These are phyloP conservation scores for Curvularia sp. DNA, from an alignment of 2,329 filamentous ascomycete genomes.

Conservation along the genomic window DNA sequence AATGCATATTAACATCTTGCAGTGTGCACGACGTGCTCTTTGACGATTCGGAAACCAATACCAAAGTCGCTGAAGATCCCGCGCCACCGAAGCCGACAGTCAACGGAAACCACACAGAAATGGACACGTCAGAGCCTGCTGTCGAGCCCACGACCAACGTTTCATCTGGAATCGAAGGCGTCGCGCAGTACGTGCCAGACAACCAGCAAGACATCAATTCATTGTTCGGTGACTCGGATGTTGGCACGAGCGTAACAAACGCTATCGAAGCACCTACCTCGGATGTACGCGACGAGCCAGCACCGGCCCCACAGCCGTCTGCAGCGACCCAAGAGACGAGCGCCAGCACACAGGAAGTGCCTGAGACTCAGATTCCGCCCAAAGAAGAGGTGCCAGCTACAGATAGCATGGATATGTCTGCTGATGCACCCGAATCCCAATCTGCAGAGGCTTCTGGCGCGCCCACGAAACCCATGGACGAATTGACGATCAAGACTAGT, in stretches of 20 bases:
- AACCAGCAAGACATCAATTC: constrained; percentile 51
- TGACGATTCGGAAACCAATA: constrained; percentile 38
- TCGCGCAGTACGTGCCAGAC: constrained; percentile 54
- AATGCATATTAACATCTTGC: constrained; percentile 22
- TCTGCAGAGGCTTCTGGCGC: constrained; percentile 24
- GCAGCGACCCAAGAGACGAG: constrained; percentile 25
- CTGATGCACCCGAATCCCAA: constrained; percentile 25
- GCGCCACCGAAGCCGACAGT: constrained; percentile 35
- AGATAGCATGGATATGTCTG: constrained; percentile 41
- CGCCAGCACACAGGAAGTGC: constrained; percentile 41
- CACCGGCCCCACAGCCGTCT: constrained; percentile 21
- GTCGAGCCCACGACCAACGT: constrained; percentile 51
- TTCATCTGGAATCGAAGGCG: constrained; percentile 53
- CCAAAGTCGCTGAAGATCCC: constrained; percentile 26
- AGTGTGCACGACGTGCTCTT: constrained; percentile 48
- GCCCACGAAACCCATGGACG: constrained; percentile 45
- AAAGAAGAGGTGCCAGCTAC: constrained; percentile 22
- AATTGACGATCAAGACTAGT: constrained; percentile 40
- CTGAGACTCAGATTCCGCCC: constrained; percentile 37
- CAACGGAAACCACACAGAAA: constrained; percentile 41
- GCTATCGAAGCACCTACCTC: constrained; percentile 52
- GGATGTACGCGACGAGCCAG: constrained; percentile 42
- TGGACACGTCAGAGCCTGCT: constrained; percentile 29
- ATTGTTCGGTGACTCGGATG: constrained; percentile 46
- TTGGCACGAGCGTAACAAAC: constrained; percentile 42